Base-by-base conservation (phyloP, 1,284 basidiomycete genomes). In the Melanopsichium pennsylvanicum region DNA sequence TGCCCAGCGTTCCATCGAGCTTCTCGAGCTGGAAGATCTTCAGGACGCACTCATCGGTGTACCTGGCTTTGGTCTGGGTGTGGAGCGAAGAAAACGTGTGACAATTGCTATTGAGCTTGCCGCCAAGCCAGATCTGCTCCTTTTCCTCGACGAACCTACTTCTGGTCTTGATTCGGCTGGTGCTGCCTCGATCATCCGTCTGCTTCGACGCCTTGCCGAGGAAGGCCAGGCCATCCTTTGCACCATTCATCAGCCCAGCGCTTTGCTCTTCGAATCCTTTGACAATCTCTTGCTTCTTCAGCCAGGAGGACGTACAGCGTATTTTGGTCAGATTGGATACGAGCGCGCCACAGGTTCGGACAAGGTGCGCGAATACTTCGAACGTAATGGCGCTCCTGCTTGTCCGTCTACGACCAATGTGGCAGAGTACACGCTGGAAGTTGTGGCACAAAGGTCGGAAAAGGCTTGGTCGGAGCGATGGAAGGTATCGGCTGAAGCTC, bases 401-500 rank as follows among this genome's bases (percentile, higher is more conserved):
- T 77, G 71, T 34, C 50, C 56, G 1, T 68, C 75, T 2, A 46
- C 48, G 4, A 55, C 54, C 45, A 77, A 77, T 32, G 73, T 69
- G 5, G 75, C 75, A 23, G 75, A 77, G 46, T 83, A 70, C 69
- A 81, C 82, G 69, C 69, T 82, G 31, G 79, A 81, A 82, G 84
- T 66, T 2, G 73, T 75, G 6, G 61, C 56, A 6, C 48, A 62
- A 21, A 55, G 48, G 35, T 38, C 50, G 12, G 38, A 48, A 7
- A 54, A 44, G 34, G 46, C 51, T 2, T 76, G 69, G 70, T 68
- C 56, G 3, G 64, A 71, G n/a, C 46, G 58, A 13, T 76, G 74
- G 74, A 45, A 41, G n/a, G 50, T 40, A 5, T 85, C 80, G 37
- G 72, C 82, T 22, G 83, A 86, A 61, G 81, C 83, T 35, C 75